Conservation (phyloP, 345 rosid genomes). For the Reutealis trisperma region DNA sequence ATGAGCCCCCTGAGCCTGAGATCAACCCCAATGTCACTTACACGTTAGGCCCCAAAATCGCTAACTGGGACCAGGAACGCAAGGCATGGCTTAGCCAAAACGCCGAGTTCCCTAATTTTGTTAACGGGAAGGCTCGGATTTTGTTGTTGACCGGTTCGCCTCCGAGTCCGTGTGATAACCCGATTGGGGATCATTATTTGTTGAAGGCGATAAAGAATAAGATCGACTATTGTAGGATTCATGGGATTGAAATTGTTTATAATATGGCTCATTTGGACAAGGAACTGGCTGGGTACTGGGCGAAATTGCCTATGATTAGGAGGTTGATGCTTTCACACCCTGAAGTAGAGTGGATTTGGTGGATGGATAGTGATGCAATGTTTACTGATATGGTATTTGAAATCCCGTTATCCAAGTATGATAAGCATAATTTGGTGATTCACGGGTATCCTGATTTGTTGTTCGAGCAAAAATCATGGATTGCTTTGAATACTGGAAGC, state of each 20-base stretch:
- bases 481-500: constrained; percentile 93
- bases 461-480: constrained; percentile 86
- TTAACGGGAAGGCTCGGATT: constrained; percentile 66
- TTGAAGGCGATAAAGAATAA: constrained; percentile 86
- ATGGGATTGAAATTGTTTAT: constrained; percentile 94
- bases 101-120: constrained; percentile 66
- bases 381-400: constrained; percentile 95
- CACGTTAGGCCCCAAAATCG: constrained; percentile 74
- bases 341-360: constrained; percentile 94
- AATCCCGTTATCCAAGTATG: constrained; percentile 62
- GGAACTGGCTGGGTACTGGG: constrained; percentile 97
- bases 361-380: constrained; percentile 99
- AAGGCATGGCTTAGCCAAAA: constrained; percentile 63
- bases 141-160: constrained; percentile 88
- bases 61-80: constrained; percentile 66
- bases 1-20: constrained; percentile 52
- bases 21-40: constrained; percentile 60
- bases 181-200: constrained; percentile 89
- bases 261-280: constrained; percentile 95
- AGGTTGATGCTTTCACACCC: constrained; percentile 89
- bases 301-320: constrained; percentile 86
- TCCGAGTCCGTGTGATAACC: constrained; percentile 87
- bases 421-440: constrained; percentile 71
- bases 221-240: constrained; percentile 94
- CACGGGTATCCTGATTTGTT: constrained; percentile 91